Conservation (phyloP, 768 basidiomycete species). For the Hypholoma sublateritium region DNA sequence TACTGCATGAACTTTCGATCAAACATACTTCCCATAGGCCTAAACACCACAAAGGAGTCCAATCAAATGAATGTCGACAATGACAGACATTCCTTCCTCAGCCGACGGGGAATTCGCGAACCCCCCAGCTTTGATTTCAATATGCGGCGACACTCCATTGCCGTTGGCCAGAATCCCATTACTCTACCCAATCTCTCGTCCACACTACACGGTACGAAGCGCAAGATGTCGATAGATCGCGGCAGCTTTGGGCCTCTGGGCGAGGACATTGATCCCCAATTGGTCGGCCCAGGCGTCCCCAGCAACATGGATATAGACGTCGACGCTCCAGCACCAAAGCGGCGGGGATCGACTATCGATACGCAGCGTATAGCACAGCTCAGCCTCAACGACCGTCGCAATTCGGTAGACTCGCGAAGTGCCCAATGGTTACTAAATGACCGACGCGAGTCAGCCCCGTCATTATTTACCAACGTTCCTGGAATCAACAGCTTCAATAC, state of each 20-base stretch:
- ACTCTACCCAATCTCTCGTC: slow-evolving; percentile 36
- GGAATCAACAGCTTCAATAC: slow-evolving; percentile 49
- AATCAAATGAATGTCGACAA: slow-evolving; percentile 41
- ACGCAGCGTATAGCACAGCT: slow-evolving; percentile 74
- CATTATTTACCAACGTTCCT: slow-evolving; percentile 65
- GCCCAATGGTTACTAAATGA: slow-evolving; percentile 63
- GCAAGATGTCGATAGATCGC: slow-evolving; percentile 80
- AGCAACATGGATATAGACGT: slow-evolving; percentile 57
- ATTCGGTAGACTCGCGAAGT: slow-evolving; percentile 69
- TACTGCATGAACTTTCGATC: slow-evolving; percentile 11
- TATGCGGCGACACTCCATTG: slow-evolving; percentile 74
- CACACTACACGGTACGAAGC: slow-evolving; percentile 65
- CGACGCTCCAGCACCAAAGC: slow-evolving; percentile 74
- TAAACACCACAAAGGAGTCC: slow-evolving; percentile 29
- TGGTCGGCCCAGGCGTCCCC: slow-evolving; percentile 67
- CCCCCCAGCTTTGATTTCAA: slow-evolving; percentile 62
- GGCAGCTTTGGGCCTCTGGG: slow-evolving; percentile 47
- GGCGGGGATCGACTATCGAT: slow-evolving; percentile 82
- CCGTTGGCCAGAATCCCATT: slow-evolving; percentile 51
- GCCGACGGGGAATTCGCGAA: slow-evolving; percentile 32
- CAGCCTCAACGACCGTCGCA: slow-evolving; percentile 75
- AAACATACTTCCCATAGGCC: slow-evolving; percentile 19
- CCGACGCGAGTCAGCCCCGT: slow-evolving; percentile 73
- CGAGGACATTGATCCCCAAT: slow-evolving; percentile 66
- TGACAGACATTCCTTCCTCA: slow-evolving; percentile 30